These are phyloP conservation scores for Botrytis porri DNA, from an alignment of 2,329 filamentous ascomycete genomes.

Conservation along the genomic window DNA sequence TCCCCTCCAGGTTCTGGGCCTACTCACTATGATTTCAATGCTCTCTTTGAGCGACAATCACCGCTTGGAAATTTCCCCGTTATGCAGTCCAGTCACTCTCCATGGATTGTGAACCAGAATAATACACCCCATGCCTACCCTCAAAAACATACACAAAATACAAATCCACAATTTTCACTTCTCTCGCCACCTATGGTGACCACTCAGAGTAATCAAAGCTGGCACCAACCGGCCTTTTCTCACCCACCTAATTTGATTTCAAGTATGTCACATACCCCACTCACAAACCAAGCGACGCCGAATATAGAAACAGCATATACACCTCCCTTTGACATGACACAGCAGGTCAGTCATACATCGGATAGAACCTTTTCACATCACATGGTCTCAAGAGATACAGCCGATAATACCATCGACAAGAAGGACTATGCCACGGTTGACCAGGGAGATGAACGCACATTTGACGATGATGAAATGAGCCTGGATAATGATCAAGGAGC, in stretches of 20 bases:
- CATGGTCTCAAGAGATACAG: not conserved
- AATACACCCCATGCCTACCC: not conserved
- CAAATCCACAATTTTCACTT: constrained; percentile 5
- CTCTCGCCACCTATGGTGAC: not conserved
- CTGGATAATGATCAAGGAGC: constrained; percentile 38
- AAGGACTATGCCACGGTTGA: not conserved
- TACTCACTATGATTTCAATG: constrained; percentile 33
- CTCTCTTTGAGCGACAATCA: constrained; percentile 18
- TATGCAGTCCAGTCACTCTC: not conserved
- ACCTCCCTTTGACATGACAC: constrained; percentile 3
- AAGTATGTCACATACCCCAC: not conserved
- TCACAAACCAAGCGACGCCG: not conserved
- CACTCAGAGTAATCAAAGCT: not conserved
- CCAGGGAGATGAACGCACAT: constrained; percentile 32
- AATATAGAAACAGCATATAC: not conserved
- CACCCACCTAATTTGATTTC: not conserved
- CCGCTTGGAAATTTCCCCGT: not conserved
- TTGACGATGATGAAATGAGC: constrained; percentile 33
- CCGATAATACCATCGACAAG: not conserved
- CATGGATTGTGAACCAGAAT: constrained; percentile 5
- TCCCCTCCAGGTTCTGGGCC: constrained; percentile 14
- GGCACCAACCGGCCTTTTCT: constrained; percentile 11
- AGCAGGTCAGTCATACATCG: not conserved
- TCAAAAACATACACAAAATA: not conserved
- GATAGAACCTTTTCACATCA: not conserved